Percentiles rank a stretch among this genome's conserved stretches.
These are phyloP conservation scores for Xylona heveae DNA, from an alignment of 495 filamentous ascomycete genomes.

Conservation along the genomic window DNA sequence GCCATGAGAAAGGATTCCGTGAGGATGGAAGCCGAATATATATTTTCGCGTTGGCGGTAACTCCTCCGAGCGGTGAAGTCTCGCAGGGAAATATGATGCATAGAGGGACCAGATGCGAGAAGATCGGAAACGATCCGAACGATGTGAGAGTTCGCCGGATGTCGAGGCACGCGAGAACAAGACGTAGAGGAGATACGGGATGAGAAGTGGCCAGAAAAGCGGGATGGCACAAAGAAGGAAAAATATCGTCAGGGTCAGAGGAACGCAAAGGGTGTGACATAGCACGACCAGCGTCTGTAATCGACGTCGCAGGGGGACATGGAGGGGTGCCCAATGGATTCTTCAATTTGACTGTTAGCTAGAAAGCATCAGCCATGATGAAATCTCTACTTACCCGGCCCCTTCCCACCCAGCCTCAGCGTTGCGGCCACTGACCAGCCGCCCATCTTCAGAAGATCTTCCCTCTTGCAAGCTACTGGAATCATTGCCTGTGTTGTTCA, in stretches of 20 bases:
- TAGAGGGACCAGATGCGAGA: conserved; percentile 73
- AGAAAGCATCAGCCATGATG: background rate
- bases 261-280: conserved; percentile 65
- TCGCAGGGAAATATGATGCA: conserved; percentile 77
- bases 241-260: conserved; percentile 53
- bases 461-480: conserved; percentile 5
- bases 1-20: conserved; percentile 91
- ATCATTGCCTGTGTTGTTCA: conserved; percentile 1
- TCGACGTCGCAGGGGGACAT: conserved; percentile 65
- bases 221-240: conserved; percentile 85
- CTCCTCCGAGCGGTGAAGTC: conserved; percentile 61
- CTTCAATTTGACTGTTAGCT: conserved; percentile 15
- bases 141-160: conserved; percentile 49
- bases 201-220: conserved; percentile 69
- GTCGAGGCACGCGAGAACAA: conserved; percentile 57
- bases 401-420: conserved; percentile 13
- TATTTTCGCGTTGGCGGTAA: conserved; percentile 77
- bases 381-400: conserved; percentile 10
- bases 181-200: conserved; percentile 76
- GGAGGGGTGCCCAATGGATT: conserved; percentile 71
- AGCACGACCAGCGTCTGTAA: conserved; percentile 77
- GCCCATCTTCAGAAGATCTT: conserved; percentile 5
- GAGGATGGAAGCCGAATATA: conserved; percentile 94
- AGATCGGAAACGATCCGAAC: conserved; percentile 51
- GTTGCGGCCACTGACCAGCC: conserved; percentile 12